Conservation (phyloP, 208 protist species). For the Wallacemonas sp. region DNA sequence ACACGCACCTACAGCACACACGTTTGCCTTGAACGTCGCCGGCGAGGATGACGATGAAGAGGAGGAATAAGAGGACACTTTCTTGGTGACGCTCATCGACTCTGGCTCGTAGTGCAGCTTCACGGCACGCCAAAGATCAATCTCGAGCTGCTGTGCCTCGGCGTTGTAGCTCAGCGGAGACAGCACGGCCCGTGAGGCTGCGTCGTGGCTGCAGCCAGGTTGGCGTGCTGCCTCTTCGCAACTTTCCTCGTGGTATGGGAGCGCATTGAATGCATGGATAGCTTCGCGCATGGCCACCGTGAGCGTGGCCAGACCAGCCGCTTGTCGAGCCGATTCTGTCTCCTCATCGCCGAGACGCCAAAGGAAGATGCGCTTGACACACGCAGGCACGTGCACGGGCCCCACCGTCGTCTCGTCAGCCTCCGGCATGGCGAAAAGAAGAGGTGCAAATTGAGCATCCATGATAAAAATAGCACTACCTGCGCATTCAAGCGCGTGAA, state of each 20-base stretch:
- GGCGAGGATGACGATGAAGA: too few species aligned
- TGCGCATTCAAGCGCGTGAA: conserved; percentile 39
- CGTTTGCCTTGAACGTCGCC: too few species aligned
- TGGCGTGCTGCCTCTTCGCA: too few species aligned
- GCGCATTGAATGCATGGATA: neutral
- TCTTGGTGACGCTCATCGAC: too few species aligned
- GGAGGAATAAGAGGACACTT: too few species aligned
- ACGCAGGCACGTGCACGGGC: conserved; percentile 34
- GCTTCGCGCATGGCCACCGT: conserved; percentile 15
- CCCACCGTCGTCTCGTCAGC: neutral
- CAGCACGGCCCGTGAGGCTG: neutral
- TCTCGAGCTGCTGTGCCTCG: neutral
- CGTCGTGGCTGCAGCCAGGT: neutral
- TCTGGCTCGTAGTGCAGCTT: conserved; percentile 3
- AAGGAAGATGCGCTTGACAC: conserved; percentile 51
- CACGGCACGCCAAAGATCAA: conserved; percentile 1
- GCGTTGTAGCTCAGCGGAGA: neutral
- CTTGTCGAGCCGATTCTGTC: too few species aligned
- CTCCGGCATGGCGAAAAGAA: conserved; percentile 35
- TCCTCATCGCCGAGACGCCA: conserved; percentile 36
- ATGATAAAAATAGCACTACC: conserved; percentile 36
- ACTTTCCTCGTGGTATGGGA: too few species aligned
- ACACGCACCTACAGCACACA: too few species aligned
- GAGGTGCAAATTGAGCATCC: conserved; percentile 34
- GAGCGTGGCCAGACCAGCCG: conserved; percentile 4